Evolutionary conservation across 768 basidiomycete species (phyloP).

Genomic region (Lactarius hengduanensis): DNA sequence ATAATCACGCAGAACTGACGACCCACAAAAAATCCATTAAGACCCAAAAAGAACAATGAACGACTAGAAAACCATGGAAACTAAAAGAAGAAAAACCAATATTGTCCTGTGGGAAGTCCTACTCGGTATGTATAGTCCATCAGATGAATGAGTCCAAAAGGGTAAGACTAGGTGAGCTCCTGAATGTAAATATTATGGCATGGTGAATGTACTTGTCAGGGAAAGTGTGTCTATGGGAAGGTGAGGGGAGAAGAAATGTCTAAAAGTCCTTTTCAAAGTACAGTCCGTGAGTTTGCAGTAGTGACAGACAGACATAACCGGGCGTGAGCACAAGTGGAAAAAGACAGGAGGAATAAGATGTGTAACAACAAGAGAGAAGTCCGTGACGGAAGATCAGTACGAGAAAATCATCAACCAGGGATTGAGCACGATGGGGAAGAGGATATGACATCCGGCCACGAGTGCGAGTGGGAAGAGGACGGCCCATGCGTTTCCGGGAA

Average conservation of each 20-base stretch:
- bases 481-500: slow-evolving; percentile 63
- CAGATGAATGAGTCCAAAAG: background rate
- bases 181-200: background rate
- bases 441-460: slow-evolving; percentile 61
- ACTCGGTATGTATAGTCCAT: background rate
- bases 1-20: background rate
- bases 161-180: background rate
- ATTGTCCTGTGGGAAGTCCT: background rate
- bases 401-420: slow-evolving; percentile 89
- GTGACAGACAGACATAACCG: background rate
- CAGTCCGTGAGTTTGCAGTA: slow-evolving; percentile 2
- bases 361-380: background rate
- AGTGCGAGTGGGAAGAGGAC: slow-evolving; percentile 73
- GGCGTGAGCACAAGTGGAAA: background rate
- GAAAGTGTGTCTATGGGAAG: background rate
- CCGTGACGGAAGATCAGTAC: slow-evolving; percentile 35
- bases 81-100: background rate
- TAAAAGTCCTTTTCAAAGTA: slow-evolving; percentile 3
- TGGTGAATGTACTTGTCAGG: background rate
- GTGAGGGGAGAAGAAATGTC: background rate
- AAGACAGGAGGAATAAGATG: background rate
- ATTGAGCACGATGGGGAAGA: slow-evolving; percentile 86
- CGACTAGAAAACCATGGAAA: background rate
- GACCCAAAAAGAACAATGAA: background rate
- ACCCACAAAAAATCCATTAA: background rate